Conservation (phyloP, 2,329 filamentous ascomycete genomes). For the Fusarium sp. region DNA sequence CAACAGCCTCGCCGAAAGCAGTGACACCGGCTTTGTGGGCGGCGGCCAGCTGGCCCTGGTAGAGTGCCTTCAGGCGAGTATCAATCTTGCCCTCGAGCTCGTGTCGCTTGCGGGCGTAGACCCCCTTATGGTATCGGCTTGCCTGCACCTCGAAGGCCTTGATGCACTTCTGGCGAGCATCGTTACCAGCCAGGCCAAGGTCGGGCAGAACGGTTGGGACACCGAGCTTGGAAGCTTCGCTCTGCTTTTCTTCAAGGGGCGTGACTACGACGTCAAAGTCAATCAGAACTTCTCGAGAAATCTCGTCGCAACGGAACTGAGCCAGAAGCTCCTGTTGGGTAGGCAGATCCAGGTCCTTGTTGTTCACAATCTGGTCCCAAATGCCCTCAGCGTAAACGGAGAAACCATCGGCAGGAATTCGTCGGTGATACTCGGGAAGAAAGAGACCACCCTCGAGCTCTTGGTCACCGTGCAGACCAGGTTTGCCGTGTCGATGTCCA, state of each 20-base stretch:
- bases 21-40: constrained; percentile 89
- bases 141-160: constrained; percentile 91
- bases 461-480: constrained; percentile 72
- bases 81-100: constrained; percentile 92
- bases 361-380: constrained; percentile 98
- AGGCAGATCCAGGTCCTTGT: constrained; percentile 96
- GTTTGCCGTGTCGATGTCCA: constrained; percentile 77
- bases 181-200: constrained; percentile 78
- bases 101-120: constrained; percentile 84
- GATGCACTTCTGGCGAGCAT: constrained; percentile 76
- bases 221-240: constrained; percentile 77
- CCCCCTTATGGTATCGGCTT: constrained; percentile 95
- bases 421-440: constrained; percentile 91
- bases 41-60: constrained; percentile 86
- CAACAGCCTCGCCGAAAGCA: constrained; percentile 88
- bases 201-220: constrained; percentile 77
- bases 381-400: constrained; percentile 92
- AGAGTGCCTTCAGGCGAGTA: constrained; percentile 85
- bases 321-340: constrained; percentile 97
- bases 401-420: constrained; percentile 97
- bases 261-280: constrained; percentile 83
- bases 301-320: constrained; percentile 98
- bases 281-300: constrained; percentile 86
- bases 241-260: constrained; percentile 88
- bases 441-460: constrained; percentile 84